Conservation (phyloP, 306 rosid species). For the Bauhinia variegata region DNA sequence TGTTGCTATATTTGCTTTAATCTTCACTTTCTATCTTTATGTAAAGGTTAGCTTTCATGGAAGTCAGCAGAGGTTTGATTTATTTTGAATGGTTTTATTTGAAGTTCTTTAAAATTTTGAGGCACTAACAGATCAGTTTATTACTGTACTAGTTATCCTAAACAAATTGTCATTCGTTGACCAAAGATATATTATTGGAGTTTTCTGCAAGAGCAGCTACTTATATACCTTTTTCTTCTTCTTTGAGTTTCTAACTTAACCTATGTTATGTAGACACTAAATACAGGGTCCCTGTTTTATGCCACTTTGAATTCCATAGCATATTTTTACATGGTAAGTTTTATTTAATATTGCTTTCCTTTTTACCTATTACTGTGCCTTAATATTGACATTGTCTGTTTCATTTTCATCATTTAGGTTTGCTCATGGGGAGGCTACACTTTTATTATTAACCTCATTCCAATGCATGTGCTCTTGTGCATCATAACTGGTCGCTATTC, state of each 20-base stretch:
- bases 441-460: constrained; percentile 96
- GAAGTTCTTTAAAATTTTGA: constrained; percentile 16
- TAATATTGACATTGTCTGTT: constrained; percentile 30
- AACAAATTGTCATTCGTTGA: constrained; percentile 6
- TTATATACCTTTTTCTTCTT: constrained; percentile 25
- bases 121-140: background rate
- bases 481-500: constrained; percentile 95
- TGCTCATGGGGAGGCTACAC: constrained; percentile 99
- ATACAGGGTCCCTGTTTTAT: constrained; percentile 97
- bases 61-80: constrained; percentile 3
- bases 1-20: constrained; percentile 97
- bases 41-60: constrained; percentile 67
- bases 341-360: constrained; percentile 30
- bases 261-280: constrained; percentile 69
- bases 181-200: constrained; percentile 14
- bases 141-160: background rate
- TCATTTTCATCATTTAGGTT: constrained; percentile 62
- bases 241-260: constrained; percentile 54
- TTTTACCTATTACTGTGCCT: constrained; percentile 26
- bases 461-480: constrained; percentile 98
- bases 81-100: constrained; percentile 14
- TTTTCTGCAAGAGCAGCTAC: constrained; percentile 22
- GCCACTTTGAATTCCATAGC: constrained; percentile 93
- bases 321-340: constrained; percentile 94
- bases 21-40: constrained; percentile 95